Base-by-base conservation (phyloP, 1,284 basidiomycete genomes). In the Erythrobasidium hasegawianum region DNA sequence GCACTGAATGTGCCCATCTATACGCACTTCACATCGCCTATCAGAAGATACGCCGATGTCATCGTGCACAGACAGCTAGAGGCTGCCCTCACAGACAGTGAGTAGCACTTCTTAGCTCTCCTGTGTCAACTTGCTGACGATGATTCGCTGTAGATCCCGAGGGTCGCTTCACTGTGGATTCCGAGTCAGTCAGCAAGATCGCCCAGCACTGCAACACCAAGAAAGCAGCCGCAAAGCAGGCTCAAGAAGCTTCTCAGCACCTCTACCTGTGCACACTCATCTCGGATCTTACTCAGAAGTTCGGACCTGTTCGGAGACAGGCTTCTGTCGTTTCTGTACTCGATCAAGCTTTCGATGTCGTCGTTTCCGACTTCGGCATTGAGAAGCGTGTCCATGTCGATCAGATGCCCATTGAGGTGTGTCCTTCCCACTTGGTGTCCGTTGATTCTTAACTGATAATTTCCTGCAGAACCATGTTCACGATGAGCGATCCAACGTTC, bases 321-420 rank as follows among this genome's bases (percentile, higher is more conserved):
- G 96, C 93, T 16, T 88, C 87, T 70, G 95, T 99, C 66, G 89
- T 96, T 66, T 87, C 87, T 60, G 95, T 98, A 18, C 83, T 96
- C 29, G 94, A 97, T 74, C 87, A 91, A 64, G 94, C 95, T 0
- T 97, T 98, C 72, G 96, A 99, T 76, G 92, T 98, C 14, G 77
- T 82, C 24, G 79, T 84, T 20, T 72, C 74, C 52, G 78, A 79
- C 57, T 78, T 80, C 58, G 78, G 77, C 24, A 94, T 98, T 73
- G 96, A 98, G 81, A 98, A 98, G 83, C 85, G 95, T 54, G 92
- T 97, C 2, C 95, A 98, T 75, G 89, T 95, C 54, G 96, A 98
- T 78, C 93, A 97, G 79, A 96, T 99, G 87, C 95, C 96, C 16
- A 90, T 95, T 62, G 90, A 94, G 71, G 89, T 90, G 75, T 78